phyloP scores from a whole-genome alignment of 2,329 filamentous ascomycete species.

The Stagonosporopsis tanaceti region DNA sequence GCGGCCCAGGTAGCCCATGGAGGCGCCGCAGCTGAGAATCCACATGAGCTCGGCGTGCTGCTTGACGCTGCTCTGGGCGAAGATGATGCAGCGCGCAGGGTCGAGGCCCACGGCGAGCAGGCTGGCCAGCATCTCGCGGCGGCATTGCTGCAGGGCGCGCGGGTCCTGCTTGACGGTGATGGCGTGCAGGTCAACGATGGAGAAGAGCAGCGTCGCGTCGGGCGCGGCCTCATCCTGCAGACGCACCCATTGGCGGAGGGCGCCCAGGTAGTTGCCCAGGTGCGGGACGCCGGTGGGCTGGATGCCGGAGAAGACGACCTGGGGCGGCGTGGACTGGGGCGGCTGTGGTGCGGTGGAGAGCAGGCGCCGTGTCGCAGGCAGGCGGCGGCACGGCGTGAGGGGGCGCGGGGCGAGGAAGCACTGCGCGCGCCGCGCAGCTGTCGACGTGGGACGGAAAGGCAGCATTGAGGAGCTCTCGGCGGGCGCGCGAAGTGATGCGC shows the following conservation, averaged over 20 bases:
- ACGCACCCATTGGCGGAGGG: constrained; percentile 83
- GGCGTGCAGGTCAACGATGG: constrained; percentile 91
- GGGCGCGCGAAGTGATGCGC: neutral
- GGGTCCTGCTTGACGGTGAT: constrained; percentile 77
- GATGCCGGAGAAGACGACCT: constrained; percentile 86
- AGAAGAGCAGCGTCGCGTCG: constrained; percentile 76
- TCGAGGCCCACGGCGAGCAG: constrained; percentile 85
- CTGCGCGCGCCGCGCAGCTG: constrained; percentile 11
- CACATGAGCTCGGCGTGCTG: constrained; percentile 94
- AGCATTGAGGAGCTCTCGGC: constrained; percentile 7
- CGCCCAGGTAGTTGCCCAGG: constrained; percentile 93
- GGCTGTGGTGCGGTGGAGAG: neutral
- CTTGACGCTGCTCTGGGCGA: constrained; percentile 80
- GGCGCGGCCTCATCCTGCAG: constrained; percentile 72
- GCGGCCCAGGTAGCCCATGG: constrained; percentile 90
- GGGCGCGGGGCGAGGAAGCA: neutral
- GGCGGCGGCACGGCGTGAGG: neutral
- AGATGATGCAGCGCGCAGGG: constrained; percentile 78
- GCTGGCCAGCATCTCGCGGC: constrained; percentile 78
- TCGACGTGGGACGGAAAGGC: constrained; percentile 5
- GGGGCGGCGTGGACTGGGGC: neutral
- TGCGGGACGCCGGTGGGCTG: constrained; percentile 95
- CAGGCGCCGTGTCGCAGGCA: neutral
- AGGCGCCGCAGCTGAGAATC: constrained; percentile 91
- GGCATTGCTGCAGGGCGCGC: constrained; percentile 67